Evolutionary conservation across 805 yeast genomes (phyloP).

Genomic region (Limtongozyma cylindracea): DNA sequence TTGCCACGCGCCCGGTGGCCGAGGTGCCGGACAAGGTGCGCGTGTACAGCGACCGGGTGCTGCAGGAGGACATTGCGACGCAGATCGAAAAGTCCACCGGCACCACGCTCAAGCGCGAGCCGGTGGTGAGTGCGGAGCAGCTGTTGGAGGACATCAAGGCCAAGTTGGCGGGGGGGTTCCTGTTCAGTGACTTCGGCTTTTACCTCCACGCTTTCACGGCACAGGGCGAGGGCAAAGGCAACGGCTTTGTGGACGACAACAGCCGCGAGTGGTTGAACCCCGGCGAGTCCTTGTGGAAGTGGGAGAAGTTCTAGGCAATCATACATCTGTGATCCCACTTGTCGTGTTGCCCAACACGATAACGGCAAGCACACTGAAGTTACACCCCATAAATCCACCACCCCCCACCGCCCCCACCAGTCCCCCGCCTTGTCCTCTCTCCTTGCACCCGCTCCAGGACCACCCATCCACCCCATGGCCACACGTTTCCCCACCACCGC

Average conservation of each 20-base stretch:
- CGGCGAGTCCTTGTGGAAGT: constrained; percentile 15
- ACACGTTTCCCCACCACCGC: no score
- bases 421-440: no score
- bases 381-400: no score
- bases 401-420: no score
- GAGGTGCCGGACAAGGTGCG: constrained; percentile 17
- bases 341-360: no score
- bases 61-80: no score
- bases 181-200: constrained; percentile 8
- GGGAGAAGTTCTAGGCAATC: constrained; percentile 10
- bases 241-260: constrained; percentile 6
- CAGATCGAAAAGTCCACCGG: no score
- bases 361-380: no score
- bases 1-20: constrained; percentile 13
- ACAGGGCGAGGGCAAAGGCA: constrained; percentile 16
- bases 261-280: constrained; percentile 21
- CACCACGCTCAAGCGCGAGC: constrained; percentile 7
- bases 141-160: constrained; percentile 8
- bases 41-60: no score
- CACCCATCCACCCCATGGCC: no score
- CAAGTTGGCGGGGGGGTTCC: constrained; percentile 7
- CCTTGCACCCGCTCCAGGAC: no score
- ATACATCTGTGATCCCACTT: no score
- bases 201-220: constrained; percentile 9
- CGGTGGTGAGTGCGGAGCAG: constrained; percentile 5